Percentiles rank a stretch among this genome's conserved stretches.
These are phyloP conservation scores for Ascochyta lentis DNA, from an alignment of 2,329 filamentous ascomycete species.

Conservation along the genomic window DNA sequence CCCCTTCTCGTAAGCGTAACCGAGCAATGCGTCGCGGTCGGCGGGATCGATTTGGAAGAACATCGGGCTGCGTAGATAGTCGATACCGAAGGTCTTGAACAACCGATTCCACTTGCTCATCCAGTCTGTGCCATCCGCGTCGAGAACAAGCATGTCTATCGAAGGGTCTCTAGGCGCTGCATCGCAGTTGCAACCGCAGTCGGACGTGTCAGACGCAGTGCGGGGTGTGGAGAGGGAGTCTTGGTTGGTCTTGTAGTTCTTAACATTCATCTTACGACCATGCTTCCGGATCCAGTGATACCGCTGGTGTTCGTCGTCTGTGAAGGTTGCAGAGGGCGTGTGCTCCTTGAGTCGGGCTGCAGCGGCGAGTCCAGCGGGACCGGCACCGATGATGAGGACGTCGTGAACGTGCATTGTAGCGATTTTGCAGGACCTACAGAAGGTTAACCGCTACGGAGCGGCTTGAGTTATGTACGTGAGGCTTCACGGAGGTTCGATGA, in stretches of 20 bases:
- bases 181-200: slow-evolving; percentile 24
- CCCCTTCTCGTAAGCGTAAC: slow-evolving; percentile 68
- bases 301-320: slow-evolving; percentile 81
- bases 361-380: slow-evolving; percentile 76
- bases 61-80: slow-evolving; percentile 78
- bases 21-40: slow-evolving; percentile 75
- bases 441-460: too few relatives aligned
- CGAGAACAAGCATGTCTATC: slow-evolving; percentile 63
- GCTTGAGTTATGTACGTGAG: background rate
- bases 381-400: slow-evolving; percentile 75
- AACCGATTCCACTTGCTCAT: slow-evolving; percentile 73
- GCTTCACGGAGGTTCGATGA: background rate
- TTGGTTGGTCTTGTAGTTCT: slow-evolving; percentile 56
- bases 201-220: slow-evolving; percentile 27
- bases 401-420: slow-evolving; percentile 58
- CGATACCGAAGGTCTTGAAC: slow-evolving; percentile 73
- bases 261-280: slow-evolving; percentile 64
- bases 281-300: slow-evolving; percentile 79
- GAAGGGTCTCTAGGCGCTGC: slow-evolving; percentile 5
- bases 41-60: slow-evolving; percentile 81
- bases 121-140: slow-evolving; percentile 69
- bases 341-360: slow-evolving; percentile 74
- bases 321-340: slow-evolving; percentile 80
- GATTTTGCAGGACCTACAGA: background rate
- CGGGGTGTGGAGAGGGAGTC: slow-evolving; percentile 37